Percentiles rank a stretch among this genome's conserved stretches.
Conservation (phyloP, 1,284 basidiomycete species). For the Ustilago trichophora region DNA sequence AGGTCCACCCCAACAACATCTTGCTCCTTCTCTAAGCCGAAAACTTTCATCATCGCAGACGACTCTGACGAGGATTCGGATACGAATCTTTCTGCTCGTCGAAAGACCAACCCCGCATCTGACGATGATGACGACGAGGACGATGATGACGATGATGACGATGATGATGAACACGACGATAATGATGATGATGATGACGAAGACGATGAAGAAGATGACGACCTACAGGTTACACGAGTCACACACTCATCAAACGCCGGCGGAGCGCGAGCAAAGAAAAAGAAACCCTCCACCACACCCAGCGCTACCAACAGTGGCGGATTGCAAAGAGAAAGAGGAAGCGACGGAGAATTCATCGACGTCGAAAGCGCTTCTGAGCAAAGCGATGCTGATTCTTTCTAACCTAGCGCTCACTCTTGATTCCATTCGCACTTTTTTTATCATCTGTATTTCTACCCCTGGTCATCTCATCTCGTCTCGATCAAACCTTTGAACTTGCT, state of each 20-base stretch:
- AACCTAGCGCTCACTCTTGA: not conserved
- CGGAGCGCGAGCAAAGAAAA: not conserved
- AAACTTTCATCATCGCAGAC: conserved; percentile 12
- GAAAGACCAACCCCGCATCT: not conserved
- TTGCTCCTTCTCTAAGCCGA: conserved; percentile 9
- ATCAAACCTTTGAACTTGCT: too few relatives aligned
- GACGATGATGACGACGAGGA: conserved; percentile 33
- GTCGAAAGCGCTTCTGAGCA: conserved; percentile 47
- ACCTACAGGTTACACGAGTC: conserved; percentile 21
- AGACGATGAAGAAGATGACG: too few relatives aligned
- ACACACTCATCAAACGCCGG: not conserved
- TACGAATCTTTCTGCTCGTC: conserved; percentile 6
- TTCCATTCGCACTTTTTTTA: not conserved
- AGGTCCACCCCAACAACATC: too few relatives aligned
- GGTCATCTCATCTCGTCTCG: too few relatives aligned
- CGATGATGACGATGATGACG: conserved; percentile 19
- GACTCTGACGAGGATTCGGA: conserved; percentile 30
- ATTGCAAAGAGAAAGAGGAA: conserved; percentile 39
- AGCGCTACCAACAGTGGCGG: not conserved
- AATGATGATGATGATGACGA: conserved; percentile 29
- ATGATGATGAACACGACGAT: conserved; percentile 23
- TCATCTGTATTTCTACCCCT: too few relatives aligned
- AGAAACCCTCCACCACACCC: not conserved
- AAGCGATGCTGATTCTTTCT: conserved; percentile 46
- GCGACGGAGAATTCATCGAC: conserved; percentile 49